Base-by-base conservation (phyloP, 2,329 filamentous ascomycete species). In the Trichocomaceae sp. region DNA sequence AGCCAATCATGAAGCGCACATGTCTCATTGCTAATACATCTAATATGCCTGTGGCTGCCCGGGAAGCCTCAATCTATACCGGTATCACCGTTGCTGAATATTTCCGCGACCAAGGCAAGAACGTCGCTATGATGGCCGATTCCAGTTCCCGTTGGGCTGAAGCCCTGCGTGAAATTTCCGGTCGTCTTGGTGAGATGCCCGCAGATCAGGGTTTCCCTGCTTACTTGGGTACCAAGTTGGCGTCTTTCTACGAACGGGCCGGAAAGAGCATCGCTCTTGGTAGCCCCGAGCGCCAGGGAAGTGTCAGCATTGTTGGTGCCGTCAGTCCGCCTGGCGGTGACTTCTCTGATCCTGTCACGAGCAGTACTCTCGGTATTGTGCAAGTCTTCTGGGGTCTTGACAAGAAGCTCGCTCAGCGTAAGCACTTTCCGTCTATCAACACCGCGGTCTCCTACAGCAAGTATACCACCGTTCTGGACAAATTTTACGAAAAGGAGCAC, bases 331-430 rank as follows among this genome's bases (percentile, higher is more conserved):
- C 93, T 12, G 93, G 92, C 78, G 93, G 93, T 83, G 93, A 99
- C 79, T 99, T 97, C 80, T 96, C 93, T 46, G 93, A 99, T 76
- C 93, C 93, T 19, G 93, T 99, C 68, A 99, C 93, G 13, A 89
- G 83, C 58, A 87, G 88, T 62, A 99, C 93, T 19, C 85, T 99
- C 47, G 84, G 88, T 83, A 99, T 99, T 69, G 93, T 99, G 67
- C 93, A 99, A 73, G 93, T 99, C 64, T 99, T 99, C 79, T 99
- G 93, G 93, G 93, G 93, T 81, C 83, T 97, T 50, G 93, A 99
- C 81, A 97, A 99, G 86, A 97, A 97, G 80, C 86, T 99, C 58
- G 93, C 93, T 20, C 93, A 97, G 77, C 86, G 93, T 66, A 99
- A 99, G 79, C 93, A 99, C 76, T 99, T 99, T 81, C 93, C 93